Evolutionary conservation across 805 yeast genomes (phyloP).

Genomic region (Candida dajiaensis): DNA sequence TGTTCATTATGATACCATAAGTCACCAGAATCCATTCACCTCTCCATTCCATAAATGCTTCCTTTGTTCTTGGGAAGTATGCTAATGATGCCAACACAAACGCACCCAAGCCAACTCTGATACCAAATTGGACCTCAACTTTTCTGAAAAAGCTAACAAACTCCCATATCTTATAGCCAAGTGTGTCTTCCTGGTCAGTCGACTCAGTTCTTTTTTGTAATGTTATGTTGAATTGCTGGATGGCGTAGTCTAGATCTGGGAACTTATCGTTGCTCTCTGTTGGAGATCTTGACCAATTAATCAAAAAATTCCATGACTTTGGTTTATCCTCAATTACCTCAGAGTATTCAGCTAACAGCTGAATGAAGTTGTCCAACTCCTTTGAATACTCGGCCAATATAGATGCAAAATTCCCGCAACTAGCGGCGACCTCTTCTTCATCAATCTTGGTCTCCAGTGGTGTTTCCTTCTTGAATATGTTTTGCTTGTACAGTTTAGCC

Average conservation of each 20-base stretch:
- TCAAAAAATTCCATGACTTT: slow-evolving; percentile 45
- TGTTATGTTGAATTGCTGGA: slow-evolving; percentile 11
- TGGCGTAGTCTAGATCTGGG: slow-evolving; percentile 14
- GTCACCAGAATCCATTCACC: slow-evolving; percentile 86
- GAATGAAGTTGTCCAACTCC: slow-evolving; percentile 47
- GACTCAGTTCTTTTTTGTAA: slow-evolving; percentile 20
- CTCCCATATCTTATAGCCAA: slow-evolving; percentile 40
- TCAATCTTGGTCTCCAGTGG: slow-evolving; percentile 40
- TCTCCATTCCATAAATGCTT: slow-evolving; percentile 56
- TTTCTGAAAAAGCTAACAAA: slow-evolving; percentile 46
- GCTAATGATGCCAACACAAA: slow-evolving; percentile 62
- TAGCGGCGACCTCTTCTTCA: slow-evolving; percentile 78
- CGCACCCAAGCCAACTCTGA: slow-evolving; percentile 76
- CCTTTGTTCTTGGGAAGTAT: slow-evolving; percentile 49
- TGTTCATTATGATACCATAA: slow-evolving; percentile 78
- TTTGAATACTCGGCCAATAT: slow-evolving; percentile 56
- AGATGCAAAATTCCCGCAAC: slow-evolving; percentile 74
- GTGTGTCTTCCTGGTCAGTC: slow-evolving; percentile 10
- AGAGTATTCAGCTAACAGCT: slow-evolving; percentile 36
- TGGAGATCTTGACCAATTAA: slow-evolving; percentile 36
- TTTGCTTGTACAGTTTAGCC: slow-evolving; percentile 43
- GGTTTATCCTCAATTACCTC: slow-evolving; percentile 5
- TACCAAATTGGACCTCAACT: slow-evolving; percentile 71
- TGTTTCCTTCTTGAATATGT: slow-evolving; percentile 9
- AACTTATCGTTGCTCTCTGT: neutral